Evolutionary conservation across 805 yeast species (phyloP), one percentile per base, ranked within the genome.

Genomic region (Torulaspora indica): DNA sequence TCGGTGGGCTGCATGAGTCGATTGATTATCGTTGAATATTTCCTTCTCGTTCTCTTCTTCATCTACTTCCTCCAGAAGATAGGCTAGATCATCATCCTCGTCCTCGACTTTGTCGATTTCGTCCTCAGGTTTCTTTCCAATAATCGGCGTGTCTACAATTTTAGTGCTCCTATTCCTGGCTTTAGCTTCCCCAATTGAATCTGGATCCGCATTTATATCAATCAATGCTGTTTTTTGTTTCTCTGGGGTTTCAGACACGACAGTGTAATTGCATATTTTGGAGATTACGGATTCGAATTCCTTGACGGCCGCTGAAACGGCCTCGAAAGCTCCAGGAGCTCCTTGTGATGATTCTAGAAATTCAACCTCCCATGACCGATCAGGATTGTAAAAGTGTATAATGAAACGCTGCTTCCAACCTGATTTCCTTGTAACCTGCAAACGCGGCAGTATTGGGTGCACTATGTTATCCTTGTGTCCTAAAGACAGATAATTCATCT

Each of bases 351-450:
- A 12, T 10, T 66, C 57, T 17, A 58, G 52, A 42, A 69, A 54
- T 14, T 57, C 67, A 35, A 80, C 68, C 23, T 75, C 71, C 95
- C 95, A 86, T 61, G 78, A 84, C 54, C 91, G 67, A 49, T 79
- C 82, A 0, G 95, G 95, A 54, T 84, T 85, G 22, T 77, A 78
- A 45, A 86, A 71, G 0, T 88, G 81, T 13, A 85, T 59, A 2
- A 82, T 70, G 52, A 81, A 82, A 13, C 47, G 52, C 27, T 20
- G 43, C 8, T 27, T 52, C 73, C 75, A 39, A 69, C 69, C 37
- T 46, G 49, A 17, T 65, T 8, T 74, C 70, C 53, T 85, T 67
- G 47, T 83, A 2, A 86, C 70, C 53, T 78, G 76, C 42, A 82
- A 61, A 48, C 73, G 76, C 3, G 88, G 86, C 41, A 86, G 65